Base-by-base conservation (phyloP, 192 early-diverging fungal species). In the Radiomyces spectabilis region DNA sequence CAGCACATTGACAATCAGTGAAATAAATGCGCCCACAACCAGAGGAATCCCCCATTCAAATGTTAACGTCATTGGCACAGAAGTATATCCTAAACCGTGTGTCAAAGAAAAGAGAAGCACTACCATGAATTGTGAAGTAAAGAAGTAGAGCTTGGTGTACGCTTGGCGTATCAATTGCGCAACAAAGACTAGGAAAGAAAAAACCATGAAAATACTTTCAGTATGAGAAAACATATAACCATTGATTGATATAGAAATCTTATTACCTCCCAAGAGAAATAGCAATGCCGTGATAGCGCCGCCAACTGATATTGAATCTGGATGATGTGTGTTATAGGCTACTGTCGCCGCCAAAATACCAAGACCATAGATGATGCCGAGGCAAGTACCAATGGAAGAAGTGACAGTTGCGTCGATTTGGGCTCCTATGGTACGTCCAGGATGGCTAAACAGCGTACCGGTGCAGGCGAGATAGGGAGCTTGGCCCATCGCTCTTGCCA, bases 401-500 rank as follows among this genome's bases (percentile, higher is more conserved):
- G 71, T 72, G 1, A 78, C 29, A 3, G 76, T 73, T 0, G 72
- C 66, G n/a, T 78, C 76, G 5, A 78, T 51, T 37, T 75, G 73
- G 5, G 76, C 67, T 2, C 76, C 76, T 44, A 75, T 63, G 2
- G 64, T 73, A n/a, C 73, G 65, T 21, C 65, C 48, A n/a, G 73
- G 73, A 41, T 75, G 73, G 25, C 63, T 64, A 37, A 75, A 75
- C 16, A 75, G 38, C 4, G 59, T 51, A 31, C 57, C 62, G 13
- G 70, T 58, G 24, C 49, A 52, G 26, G 55, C 51, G 15, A 75
- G 4, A 39, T 65, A 71, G n/a, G 67, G 52, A 1, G 51, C 22
- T 10, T 57, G 42, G 2, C 70, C 71, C 4, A 76, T n/a, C n/a
- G 43, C 27, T 26, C 3, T 6, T 10, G 41, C 37, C 24, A 67